phyloP scores from a whole-genome alignment of 805 yeast genomes.

The Candida pini region DNA sequence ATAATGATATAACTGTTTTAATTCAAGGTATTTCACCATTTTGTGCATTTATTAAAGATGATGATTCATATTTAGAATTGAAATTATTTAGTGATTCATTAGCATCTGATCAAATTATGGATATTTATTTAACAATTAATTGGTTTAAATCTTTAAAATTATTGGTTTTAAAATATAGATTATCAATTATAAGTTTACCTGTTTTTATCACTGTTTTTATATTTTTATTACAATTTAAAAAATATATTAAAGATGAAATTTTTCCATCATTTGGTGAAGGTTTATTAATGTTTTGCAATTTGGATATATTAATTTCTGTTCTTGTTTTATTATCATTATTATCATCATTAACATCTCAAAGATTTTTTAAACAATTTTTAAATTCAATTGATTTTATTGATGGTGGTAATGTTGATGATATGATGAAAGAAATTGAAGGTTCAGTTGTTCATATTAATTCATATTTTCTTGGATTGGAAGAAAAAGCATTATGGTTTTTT shows the following conservation, averaged over 20 bases:
- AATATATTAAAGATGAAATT: conserved; percentile 32
- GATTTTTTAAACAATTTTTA: conserved; percentile 33
- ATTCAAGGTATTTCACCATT: conserved; percentile 66
- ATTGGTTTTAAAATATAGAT: conserved; percentile 70
- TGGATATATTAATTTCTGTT: conserved; percentile 22
- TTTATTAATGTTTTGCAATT: conserved; percentile 33
- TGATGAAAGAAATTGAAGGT: conserved; percentile 34
- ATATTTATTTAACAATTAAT: conserved; percentile 43
- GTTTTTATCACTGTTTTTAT: conserved; percentile 50
- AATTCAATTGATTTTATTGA: conserved; percentile 50
- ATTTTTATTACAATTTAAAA: conserved; percentile 48
- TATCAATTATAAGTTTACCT: conserved; percentile 68
- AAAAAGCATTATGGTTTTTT: conserved; percentile 45
- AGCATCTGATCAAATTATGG: conserved; percentile 30
- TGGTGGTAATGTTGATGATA: conserved; percentile 38
- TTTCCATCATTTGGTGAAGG: conserved; percentile 45
- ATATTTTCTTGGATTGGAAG: conserved; percentile 66
- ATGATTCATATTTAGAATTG: conserved; percentile 28
- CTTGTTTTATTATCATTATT: conserved; percentile 28
- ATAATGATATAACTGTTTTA: conserved; percentile 34
- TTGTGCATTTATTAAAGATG: conserved; percentile 23
- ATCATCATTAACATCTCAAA: conserved; percentile 33
- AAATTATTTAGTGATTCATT: conserved; percentile 44
- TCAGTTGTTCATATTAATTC: conserved; percentile 40
- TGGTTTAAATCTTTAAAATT: conserved; percentile 57